phyloP scores from a whole-genome alignment of 805 yeast genomes.

The Metschnikowia kofuensis region DNA sequence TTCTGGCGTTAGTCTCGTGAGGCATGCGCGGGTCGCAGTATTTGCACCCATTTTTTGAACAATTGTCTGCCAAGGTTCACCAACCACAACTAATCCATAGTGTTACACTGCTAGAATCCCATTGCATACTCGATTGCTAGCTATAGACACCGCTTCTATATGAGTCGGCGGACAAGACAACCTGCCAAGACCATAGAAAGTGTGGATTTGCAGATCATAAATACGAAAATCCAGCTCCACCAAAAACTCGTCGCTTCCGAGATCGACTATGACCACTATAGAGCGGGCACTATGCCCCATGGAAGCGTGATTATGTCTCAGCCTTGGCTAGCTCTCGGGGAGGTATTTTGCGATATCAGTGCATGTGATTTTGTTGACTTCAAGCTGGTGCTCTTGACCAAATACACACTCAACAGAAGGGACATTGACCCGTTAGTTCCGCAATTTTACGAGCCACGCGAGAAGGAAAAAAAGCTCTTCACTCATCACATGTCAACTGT shows the following conservation, averaged over 20 bases:
- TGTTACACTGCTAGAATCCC: too few relatives aligned
- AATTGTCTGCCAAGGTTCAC: too few relatives aligned
- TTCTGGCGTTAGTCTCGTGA: too few relatives aligned
- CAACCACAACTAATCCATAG: too few relatives aligned
- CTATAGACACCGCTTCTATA: neutral
- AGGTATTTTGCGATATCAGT: conserved; percentile 8
- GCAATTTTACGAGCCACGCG: conserved; percentile 9
- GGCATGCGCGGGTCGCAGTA: too few relatives aligned
- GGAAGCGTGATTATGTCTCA: neutral
- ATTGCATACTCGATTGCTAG: too few relatives aligned
- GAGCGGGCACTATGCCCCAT: conserved; percentile 9
- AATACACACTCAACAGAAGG: conserved; percentile 5
- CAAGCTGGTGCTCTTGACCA: conserved; percentile 9
- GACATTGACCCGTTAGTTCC: conserved; percentile 12
- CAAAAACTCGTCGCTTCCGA: conserved; percentile 1
- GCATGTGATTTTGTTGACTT: conserved; percentile 12
- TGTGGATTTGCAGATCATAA: conserved; percentile 11
- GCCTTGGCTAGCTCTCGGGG: conserved; percentile 4
- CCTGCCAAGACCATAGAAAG: conserved; percentile 7
- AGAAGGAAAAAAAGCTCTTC: conserved; percentile 7
- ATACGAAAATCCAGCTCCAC: conserved; percentile 10
- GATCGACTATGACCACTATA: conserved; percentile 13
- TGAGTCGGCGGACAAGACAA: conserved; percentile 11
- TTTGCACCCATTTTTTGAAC: too few relatives aligned
- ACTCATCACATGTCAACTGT: neutral